Evolutionary conservation across 108 stramenopile genomes (phyloP), one percentile per base, ranked within the genome.

Genomic region (Skeletonema tropicum): DNA sequence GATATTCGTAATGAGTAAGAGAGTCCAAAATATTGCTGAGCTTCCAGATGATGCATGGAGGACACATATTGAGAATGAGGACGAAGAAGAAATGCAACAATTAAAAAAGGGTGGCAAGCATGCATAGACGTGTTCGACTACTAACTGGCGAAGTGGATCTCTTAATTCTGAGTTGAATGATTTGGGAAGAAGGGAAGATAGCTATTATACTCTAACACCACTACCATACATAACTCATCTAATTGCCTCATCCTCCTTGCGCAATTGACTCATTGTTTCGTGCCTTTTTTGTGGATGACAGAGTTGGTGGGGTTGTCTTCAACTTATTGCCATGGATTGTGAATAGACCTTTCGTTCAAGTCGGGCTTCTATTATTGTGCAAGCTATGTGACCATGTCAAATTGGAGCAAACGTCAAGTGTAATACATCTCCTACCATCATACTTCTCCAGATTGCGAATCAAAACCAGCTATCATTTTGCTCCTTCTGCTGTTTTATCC

Each of bases 41-140:
- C 70, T 94, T 39, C 94, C 94, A 0, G 94, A 91, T 64, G 94
- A 94, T 83, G 89, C 91, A 12, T 94, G 94, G 94, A 79, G 89
- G 63, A 94, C 94, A 17, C 94, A 94, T 57, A 82, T 92, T 61
- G 80, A 88, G 62, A 90, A 90, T 57, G 64, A 82, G 26, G 36
- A 46, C 13, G 79, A 84, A 26, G 64, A 66, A 58, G 80, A 82
- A 62, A 41, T 71, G 48, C 36, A 74, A 21, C 61, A 74, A 38
- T 36, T 55, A 17, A 61, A 57, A 17, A 82, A 82, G 63, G 64
- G 70, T 32, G 70, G 80, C 25, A 71, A 82, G 32, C 67, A 76
- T 60, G 70, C 60, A 3, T 62, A 42, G 42, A 13, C 41, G 12
- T 14, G 33, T 15, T 67, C 21, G 3, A 29, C 12, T 59, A 15